Evolutionary conservation across 1,284 basidiomycete genomes (phyloP).

Genomic region (Somion occarium): DNA sequence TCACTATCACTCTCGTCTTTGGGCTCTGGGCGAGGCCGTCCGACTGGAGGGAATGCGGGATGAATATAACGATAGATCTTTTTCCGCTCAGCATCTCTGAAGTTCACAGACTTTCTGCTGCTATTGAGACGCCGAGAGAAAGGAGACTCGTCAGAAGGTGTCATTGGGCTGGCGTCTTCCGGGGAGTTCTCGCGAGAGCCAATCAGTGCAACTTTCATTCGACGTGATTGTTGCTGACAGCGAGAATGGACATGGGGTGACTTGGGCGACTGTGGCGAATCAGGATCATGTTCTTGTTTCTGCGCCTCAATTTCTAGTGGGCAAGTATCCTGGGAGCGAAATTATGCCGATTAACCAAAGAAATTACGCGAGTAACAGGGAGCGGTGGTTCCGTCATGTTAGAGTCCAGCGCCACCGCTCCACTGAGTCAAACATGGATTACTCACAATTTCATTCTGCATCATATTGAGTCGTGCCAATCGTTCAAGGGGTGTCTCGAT

Average conservation of each 20-base stretch:
- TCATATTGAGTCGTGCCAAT: conserved; percentile 27
- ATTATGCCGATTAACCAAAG: too few relatives aligned
- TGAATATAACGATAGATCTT: conserved; percentile 12
- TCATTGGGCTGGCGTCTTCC: too few relatives aligned
- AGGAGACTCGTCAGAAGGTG: too few relatives aligned
- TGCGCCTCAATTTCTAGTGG: not conserved
- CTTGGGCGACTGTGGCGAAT: not conserved
- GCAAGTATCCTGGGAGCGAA: conserved; percentile 2
- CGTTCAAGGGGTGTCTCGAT: conserved; percentile 26
- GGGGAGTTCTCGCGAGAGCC: too few relatives aligned
- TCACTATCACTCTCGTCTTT: not conserved
- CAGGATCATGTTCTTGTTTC: not conserved
- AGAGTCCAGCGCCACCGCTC: too few relatives aligned
- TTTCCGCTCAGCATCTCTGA: conserved; percentile 5
- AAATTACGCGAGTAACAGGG: too few relatives aligned
- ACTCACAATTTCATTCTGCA: conserved; percentile 29
- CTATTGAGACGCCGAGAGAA: not conserved
- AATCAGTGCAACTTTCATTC: not conserved
- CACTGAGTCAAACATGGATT: too few relatives aligned
- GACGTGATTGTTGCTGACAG: too few relatives aligned
- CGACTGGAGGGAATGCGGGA: conserved; percentile 1
- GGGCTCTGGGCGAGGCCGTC: not conserved
- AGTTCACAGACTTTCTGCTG: conserved; percentile 8
- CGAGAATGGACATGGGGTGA: conserved; percentile 2
- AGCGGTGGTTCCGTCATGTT: too few relatives aligned